Percentiles rank a stretch among this genome's conserved stretches.
These are phyloP conservation scores for Loxodes magnus DNA, from an alignment of 73 alveolate species.

Conservation along the genomic window DNA sequence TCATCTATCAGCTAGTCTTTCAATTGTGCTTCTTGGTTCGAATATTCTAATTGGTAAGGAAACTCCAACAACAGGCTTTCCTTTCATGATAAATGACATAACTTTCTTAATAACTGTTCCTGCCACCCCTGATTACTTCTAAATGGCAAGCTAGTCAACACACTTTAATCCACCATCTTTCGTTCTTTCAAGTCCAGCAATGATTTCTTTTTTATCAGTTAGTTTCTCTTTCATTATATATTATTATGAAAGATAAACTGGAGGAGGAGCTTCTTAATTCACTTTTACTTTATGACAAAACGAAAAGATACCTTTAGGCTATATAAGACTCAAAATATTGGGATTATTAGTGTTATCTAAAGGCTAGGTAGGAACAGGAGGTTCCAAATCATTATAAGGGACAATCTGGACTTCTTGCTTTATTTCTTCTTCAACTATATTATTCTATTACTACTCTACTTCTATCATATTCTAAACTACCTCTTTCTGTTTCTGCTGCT, in stretches of 20 bases:
- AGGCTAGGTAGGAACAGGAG: too few species aligned
- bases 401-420: too few species aligned
- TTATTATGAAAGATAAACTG: not conserved
- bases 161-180: constrained; percentile 40
- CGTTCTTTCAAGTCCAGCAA: constrained; percentile 27
- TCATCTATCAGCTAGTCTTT: constrained; percentile 63
- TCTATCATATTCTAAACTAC: too few species aligned
- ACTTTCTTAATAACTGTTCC: constrained; percentile 28
- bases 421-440: too few species aligned
- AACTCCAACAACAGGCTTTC: constrained; percentile 44
- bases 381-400: too few species aligned
- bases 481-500: too few species aligned
- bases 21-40: constrained; percentile 69
- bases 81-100: constrained; percentile 28
- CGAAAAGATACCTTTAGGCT: too few species aligned
- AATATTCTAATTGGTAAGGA: constrained; percentile 73
- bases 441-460: too few species aligned
- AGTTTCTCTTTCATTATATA: constrained; percentile 13
- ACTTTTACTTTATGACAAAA: too few species aligned
- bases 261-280: too few species aligned
- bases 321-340: too few species aligned
- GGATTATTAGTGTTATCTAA: too few species aligned
- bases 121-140: constrained; percentile 38
- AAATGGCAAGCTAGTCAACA: constrained; percentile 47
- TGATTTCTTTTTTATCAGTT: constrained; percentile 29